These are phyloP conservation scores for Pseudoturritis turrita DNA, from an alignment of 345 rosid species.

Conservation along the genomic window DNA sequence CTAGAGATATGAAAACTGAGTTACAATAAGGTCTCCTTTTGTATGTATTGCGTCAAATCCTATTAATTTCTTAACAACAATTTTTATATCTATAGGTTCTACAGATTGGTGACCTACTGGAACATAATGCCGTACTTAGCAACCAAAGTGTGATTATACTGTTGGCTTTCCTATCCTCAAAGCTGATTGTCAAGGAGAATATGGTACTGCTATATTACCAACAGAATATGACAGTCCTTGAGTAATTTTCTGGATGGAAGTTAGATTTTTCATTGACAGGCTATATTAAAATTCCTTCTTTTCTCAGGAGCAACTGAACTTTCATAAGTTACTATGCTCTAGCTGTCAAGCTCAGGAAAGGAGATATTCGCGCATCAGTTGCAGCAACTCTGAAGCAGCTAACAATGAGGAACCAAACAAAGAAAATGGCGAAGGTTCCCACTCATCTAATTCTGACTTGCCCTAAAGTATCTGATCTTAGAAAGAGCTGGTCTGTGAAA, in stretches of 20 bases:
- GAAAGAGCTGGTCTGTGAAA: too few species aligned
- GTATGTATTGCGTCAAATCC: neutral
- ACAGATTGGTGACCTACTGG: constrained; percentile 85
- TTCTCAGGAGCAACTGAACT: constrained; percentile 73
- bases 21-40: neutral
- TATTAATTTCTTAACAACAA: neutral
- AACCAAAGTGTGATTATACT: constrained; percentile 66
- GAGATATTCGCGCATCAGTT: constrained; percentile 39
- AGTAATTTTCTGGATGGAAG: constrained; percentile 2
- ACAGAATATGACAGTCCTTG: constrained; percentile 27
- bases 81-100: constrained; percentile 50
- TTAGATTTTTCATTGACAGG: neutral
- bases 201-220: constrained; percentile 43
- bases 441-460: constrained; percentile 2
- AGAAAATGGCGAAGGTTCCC: constrained; percentile 44
- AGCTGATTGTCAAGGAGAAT: constrained; percentile 57
- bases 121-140: constrained; percentile 66
- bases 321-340: constrained; percentile 78
- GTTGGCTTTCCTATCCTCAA: constrained; percentile 72
- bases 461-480: neutral
- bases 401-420: constrained; percentile 31
- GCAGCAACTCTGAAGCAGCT: constrained; percentile 25
- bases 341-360: constrained; percentile 58
- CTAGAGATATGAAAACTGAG: neutral
- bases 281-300: constrained; percentile 12